Percentiles rank a stretch among this genome's conserved stretches.
phyloP scores from a whole-genome alignment of 2,329 filamentous ascomycete species.

The Ceratocystis cacaofunesta region DNA sequence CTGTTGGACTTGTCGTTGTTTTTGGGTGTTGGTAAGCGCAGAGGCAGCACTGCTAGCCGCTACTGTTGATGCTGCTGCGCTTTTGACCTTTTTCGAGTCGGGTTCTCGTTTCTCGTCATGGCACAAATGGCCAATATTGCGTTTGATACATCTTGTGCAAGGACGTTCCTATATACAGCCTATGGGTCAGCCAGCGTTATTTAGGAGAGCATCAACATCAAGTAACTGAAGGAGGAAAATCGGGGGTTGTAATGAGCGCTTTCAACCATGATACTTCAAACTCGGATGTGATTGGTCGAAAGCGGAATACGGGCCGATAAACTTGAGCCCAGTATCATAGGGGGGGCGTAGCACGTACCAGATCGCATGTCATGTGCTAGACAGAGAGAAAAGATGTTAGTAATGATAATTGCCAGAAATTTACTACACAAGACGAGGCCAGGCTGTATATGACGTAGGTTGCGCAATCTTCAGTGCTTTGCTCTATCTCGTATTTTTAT shows the following conservation, averaged over 20 bases:
- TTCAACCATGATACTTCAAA: not conserved
- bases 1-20: conserved; percentile 23
- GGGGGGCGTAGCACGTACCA: conserved; percentile 43
- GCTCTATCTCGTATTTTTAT: not conserved
- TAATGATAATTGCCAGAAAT: not conserved
- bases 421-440: not conserved
- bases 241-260: conserved; percentile 1
- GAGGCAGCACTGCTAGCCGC: not conserved
- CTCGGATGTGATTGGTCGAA: not conserved
- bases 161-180: conserved; percentile 58
- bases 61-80: conserved; percentile 33
- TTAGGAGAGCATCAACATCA: no score
- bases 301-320: not conserved
- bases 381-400: conserved; percentile 9
- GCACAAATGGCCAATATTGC: conserved; percentile 95
- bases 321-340: no score
- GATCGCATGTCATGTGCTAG: conserved; percentile 84
- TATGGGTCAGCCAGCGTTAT: no score
- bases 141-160: conserved; percentile 93
- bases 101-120: conserved; percentile 91
- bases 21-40: conserved; percentile 16
- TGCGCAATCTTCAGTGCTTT: not conserved
- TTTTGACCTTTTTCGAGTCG: conserved; percentile 65
- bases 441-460: not conserved
- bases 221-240: conserved; percentile 20